These are phyloP conservation scores for Puccinellia tenuiflora DNA, from an alignment of 176 grass and related monocot genomes.

Conservation along the genomic window DNA sequence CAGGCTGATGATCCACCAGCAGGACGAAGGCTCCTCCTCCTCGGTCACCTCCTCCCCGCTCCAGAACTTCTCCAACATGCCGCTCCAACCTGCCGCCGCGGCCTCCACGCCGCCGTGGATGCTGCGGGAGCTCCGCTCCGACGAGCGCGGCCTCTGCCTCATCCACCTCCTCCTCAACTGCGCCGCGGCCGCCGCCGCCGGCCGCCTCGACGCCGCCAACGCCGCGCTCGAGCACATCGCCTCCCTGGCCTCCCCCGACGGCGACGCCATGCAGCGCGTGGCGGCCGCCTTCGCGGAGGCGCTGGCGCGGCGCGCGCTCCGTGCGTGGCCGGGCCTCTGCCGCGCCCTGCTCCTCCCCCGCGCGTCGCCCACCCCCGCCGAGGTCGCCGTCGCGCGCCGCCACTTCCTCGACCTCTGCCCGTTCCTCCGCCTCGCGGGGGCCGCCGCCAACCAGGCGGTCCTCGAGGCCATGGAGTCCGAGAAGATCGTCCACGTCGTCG, in stretches of 20 bases:
- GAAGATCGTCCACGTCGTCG: slow-evolving; percentile 55
- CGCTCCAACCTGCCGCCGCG: slow-evolving; percentile 34
- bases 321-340: slow-evolving; percentile 52
- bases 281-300: slow-evolving; percentile 61
- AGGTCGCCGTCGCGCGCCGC: slow-evolving; percentile 24
- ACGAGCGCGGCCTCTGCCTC: slow-evolving; percentile 88
- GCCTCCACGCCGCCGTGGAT: slow-evolving; percentile 29
- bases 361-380: neutral
- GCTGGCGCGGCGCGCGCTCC: slow-evolving; percentile 67
- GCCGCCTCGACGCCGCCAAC: slow-evolving; percentile 61
- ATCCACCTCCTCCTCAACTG: slow-evolving; percentile 96
- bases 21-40: slow-evolving; percentile 68
- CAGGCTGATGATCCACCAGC: slow-evolving; percentile 63
- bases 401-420: slow-evolving; percentile 76
- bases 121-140: slow-evolving; percentile 63
- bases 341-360: slow-evolving; percentile 37
- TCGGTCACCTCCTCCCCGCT: slow-evolving; percentile 72
- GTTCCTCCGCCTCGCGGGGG: slow-evolving; percentile 61
- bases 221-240: slow-evolving; percentile 74
- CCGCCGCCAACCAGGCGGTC: slow-evolving; percentile 51
- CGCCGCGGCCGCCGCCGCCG: slow-evolving; percentile 38
- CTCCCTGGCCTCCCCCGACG: slow-evolving; percentile 48
- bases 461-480: slow-evolving; percentile 11
- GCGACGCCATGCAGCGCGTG: slow-evolving; percentile 96
- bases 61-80: slow-evolving; percentile 74